Evolutionary conservation across 2,329 filamentous ascomycete genomes (phyloP).

Genomic region (Ascochyta rabiei): DNA sequence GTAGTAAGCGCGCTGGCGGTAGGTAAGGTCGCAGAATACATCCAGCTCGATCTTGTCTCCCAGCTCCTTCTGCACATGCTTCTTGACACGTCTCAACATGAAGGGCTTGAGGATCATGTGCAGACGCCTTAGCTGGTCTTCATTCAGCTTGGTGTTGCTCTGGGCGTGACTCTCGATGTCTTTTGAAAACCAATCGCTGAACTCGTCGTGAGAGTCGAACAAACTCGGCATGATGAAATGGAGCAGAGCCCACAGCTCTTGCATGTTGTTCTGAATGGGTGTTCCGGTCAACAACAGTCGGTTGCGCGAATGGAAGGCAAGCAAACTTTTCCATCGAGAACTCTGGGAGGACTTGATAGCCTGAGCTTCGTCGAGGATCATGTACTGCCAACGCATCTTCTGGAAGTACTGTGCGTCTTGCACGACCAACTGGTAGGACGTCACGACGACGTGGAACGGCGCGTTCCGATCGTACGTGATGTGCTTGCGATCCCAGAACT

Average conservation of each 20-base stretch:
- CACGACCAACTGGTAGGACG: conserved; percentile 96
- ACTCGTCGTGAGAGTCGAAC: conserved; percentile 92
- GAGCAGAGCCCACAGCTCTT: conserved; percentile 94
- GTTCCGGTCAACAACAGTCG: conserved; percentile 92
- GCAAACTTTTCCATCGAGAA: conserved; percentile 93
- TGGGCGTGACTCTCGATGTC: conserved; percentile 98
- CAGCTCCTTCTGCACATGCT: conserved; percentile 98
- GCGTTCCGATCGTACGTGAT: conserved; percentile 93
- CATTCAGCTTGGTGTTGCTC: conserved; percentile 99
- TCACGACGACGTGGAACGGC: conserved; percentile 93
- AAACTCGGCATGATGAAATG: conserved; percentile 99
- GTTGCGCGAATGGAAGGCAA: conserved; percentile 95
- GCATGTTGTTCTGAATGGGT: conserved; percentile 99
- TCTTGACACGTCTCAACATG: conserved; percentile 99
- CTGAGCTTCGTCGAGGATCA: conserved; percentile 98
- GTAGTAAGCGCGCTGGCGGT: conserved; percentile 93
- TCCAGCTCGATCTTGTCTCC: conserved; percentile 98
- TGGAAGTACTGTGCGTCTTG: conserved; percentile 97
- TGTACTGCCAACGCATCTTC: conserved; percentile 99
- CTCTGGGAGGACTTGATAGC: conserved; percentile 98
- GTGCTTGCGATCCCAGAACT: conserved; percentile 99
- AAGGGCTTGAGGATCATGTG: conserved; percentile 99
- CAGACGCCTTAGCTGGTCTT: conserved; percentile 93
- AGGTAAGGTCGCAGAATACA: conserved; percentile 95
- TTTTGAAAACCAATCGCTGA: conserved; percentile 93